Evolutionary conservation across 2,329 filamentous ascomycete species (phyloP).

Genomic region (Phyllosticta citriasiana): DNA sequence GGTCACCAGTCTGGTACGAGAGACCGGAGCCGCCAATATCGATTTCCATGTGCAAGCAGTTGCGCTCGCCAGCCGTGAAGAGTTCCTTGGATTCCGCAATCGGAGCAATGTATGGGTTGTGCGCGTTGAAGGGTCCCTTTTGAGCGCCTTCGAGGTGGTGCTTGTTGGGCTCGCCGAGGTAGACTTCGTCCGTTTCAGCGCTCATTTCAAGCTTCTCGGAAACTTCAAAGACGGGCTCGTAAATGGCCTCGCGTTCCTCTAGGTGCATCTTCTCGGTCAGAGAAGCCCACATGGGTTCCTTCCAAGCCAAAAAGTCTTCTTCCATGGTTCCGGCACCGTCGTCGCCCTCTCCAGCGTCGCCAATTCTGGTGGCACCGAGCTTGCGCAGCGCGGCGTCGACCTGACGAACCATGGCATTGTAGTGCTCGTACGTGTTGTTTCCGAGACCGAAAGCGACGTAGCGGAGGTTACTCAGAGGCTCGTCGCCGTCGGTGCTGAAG

Average conservation of each 20-base stretch:
- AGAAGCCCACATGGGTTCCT: constrained; percentile 95
- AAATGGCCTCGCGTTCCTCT: constrained; percentile 91
- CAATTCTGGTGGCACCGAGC: constrained; percentile 75
- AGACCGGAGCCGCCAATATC: constrained; percentile 84
- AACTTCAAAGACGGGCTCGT: constrained; percentile 85
- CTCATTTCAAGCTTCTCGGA: constrained; percentile 64
- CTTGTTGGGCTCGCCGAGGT: constrained; percentile 92
- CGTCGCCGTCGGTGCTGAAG: constrained; percentile 62
- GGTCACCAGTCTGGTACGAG: constrained; percentile 90
- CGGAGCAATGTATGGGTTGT: constrained; percentile 94
- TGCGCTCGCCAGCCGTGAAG: constrained; percentile 80
- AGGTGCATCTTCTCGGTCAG: constrained; percentile 74
- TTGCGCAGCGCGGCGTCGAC: constrained; percentile 73
- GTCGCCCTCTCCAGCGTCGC: constrained; percentile 85
- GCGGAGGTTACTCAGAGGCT: constrained; percentile 71
- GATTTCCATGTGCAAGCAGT: constrained; percentile 94
- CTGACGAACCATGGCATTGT: constrained; percentile 96
- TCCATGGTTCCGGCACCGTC: constrained; percentile 99
- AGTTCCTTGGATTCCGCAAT: constrained; percentile 85
- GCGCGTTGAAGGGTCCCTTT: constrained; percentile 87
- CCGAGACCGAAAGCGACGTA: constrained; percentile 94
- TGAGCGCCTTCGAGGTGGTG: constrained; percentile 78
- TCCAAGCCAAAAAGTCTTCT: constrained; percentile 98
- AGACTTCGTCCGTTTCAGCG: constrained; percentile 69
- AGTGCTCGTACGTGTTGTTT: constrained; percentile 99